These are phyloP conservation scores for Hypoxylon sp. DNA, from an alignment of 2,329 filamentous ascomycete species.

Conservation along the genomic window DNA sequence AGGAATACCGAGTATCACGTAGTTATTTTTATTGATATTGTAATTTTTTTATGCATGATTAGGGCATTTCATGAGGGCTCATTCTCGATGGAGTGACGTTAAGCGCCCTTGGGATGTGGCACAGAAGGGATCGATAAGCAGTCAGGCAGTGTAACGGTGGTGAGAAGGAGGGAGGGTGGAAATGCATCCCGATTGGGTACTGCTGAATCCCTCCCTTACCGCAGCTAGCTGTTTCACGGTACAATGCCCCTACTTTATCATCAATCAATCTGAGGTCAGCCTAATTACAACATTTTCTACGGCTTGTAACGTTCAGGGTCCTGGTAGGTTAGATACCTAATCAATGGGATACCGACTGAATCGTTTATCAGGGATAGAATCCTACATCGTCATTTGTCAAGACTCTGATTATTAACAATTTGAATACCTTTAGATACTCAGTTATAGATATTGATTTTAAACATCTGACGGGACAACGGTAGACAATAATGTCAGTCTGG, in stretches of 20 bases:
- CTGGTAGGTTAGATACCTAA: neutral
- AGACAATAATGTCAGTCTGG: neutral
- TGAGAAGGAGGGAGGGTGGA: slow-evolving; percentile 28
- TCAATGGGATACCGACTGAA: neutral
- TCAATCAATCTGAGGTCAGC: slow-evolving; percentile 25
- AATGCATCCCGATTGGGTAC: slow-evolving; percentile 31
- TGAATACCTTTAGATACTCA: neutral
- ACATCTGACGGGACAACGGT: neutral
- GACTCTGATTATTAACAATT: neutral
- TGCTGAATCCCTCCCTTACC: slow-evolving; percentile 18
- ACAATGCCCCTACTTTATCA: slow-evolving; percentile 26
- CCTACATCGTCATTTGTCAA: neutral
- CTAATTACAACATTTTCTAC: slow-evolving; percentile 28
- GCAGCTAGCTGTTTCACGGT: slow-evolving; percentile 8
- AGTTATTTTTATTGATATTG: neutral
- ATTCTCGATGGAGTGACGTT: slow-evolving; percentile 21
- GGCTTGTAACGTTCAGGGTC: neutral
- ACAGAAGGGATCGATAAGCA: slow-evolving; percentile 7
- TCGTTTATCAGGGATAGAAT: neutral
- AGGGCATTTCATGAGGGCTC: neutral
- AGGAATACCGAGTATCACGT: neutral
- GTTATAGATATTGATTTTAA: too few relatives aligned
- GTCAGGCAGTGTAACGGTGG: slow-evolving; percentile 16
- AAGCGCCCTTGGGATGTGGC: neutral
- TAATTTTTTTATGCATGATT: neutral